Base-by-base conservation (phyloP, 177 flowering plant species). In the Vitis hybrid region DNA sequence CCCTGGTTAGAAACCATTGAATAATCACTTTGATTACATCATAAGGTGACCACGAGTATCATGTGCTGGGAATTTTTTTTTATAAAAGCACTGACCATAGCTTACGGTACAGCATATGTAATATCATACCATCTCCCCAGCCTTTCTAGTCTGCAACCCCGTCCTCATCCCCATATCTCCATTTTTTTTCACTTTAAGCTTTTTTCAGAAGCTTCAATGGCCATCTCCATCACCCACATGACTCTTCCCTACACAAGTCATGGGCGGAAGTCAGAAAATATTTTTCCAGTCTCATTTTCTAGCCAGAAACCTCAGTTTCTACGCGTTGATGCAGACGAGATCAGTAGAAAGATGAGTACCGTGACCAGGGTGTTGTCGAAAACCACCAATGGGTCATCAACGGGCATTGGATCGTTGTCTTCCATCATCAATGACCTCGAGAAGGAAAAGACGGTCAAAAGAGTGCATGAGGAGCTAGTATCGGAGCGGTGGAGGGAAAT, bases 381-480 rank as follows among this genome's bases (percentile, higher is more conserved):
- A 67, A 65, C 75, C 1, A 75, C 59, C 14, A 79, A 73, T 39
- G 45, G 45, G 45, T 39, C 45, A 39, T 39, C 45, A 4, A 39
- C 45, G 7, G 45, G 45, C 45, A 39, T 39, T 39, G 45, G 45
- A 9, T 68, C 80, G 5, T 60, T 77, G 15, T 16, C 77, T 0
- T 76, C 87, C 65, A 52, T 62, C 1, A 73, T 75, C 66, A 31
- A 53, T 0, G 77, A 76, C 13, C 77, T 77, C 20, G 75, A 71
- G 12, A 73, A 14, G 18, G 74, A 73, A 12, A 31, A 50, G 65
- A 48, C 19, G 14, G 29, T 10, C 20, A 29, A 51, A 29, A 48
- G 56, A 13, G 68, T 49, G 31, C 73, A 70, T 16, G 60, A 55
- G 5, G 60, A n/a, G 1, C 29, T 26, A 26, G 8, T 8, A 9